phyloP scores from a whole-genome alignment of 176 grass and related monocot species.

The Oryza meyeriana region DNA sequence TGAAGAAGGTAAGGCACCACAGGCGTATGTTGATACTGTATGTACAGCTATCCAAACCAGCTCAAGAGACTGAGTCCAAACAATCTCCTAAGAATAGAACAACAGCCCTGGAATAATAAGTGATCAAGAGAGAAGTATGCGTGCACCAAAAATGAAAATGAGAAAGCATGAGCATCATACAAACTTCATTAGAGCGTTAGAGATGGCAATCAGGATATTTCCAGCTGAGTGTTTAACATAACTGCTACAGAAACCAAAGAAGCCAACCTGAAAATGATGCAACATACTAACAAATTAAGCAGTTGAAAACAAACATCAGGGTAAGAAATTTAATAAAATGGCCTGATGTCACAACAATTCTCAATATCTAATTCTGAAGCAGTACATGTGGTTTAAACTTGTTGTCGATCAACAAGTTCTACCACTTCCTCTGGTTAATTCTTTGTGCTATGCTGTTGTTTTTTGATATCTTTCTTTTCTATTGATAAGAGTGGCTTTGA shows the following conservation, averaged over 20 bases:
- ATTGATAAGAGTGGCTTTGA: neutral
- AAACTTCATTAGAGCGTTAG: conserved; percentile 51
- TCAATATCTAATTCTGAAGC: neutral
- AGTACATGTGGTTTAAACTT: neutral
- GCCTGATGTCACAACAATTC: neutral
- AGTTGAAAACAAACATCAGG: neutral
- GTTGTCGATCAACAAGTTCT: neutral
- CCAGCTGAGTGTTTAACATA: conserved; percentile 74
- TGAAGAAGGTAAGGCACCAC: conserved; percentile 31
- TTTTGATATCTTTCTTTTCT: neutral
- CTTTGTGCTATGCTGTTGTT: neutral
- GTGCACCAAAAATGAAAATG: conserved; percentile 5
- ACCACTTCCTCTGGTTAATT: conserved; percentile 1
- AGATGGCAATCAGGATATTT: conserved; percentile 58
- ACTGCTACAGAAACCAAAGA: conserved; percentile 52
- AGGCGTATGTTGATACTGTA: conserved; percentile 31
- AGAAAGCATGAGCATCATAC: conserved; percentile 49
- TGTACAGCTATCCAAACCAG: conserved; percentile 55
- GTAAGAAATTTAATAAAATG: neutral
- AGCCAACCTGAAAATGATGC: conserved; percentile 57
- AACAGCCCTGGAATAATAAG: conserved; percentile 23
- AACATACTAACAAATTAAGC: conserved; percentile 17
- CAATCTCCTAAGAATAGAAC: conserved; percentile 34
- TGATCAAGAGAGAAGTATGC: neutral
- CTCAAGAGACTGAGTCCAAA: conserved; percentile 70